A percentile compares a stretch with the other conserved stretches of the same genome.
phyloP scores from a whole-genome alignment of 2,329 filamentous ascomycete species.

The Talaromyces atroroseus region DNA sequence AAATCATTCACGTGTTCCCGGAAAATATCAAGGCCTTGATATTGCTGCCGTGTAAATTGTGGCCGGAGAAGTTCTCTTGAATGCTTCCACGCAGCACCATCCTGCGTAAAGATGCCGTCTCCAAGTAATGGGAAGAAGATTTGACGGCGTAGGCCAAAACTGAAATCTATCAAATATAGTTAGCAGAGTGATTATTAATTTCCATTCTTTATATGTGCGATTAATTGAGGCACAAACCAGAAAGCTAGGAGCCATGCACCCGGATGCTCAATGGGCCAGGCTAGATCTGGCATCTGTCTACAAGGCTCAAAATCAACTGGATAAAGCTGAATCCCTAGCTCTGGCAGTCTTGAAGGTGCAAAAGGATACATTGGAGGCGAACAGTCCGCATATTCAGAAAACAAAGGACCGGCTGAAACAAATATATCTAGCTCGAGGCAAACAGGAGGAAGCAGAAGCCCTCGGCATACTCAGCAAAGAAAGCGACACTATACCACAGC shows the following conservation, averaged over 20 bases:
- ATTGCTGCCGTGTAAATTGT: conserved; percentile 40
- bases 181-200: too few species aligned
- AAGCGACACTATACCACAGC: too few species aligned
- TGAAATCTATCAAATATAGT: conserved; percentile 52
- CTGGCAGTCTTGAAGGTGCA: background rate
- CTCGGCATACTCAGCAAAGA: background rate
- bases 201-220: background rate
- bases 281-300: background rate
- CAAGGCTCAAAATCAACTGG: background rate
- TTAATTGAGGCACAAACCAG: background rate
- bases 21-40: conserved; percentile 60
- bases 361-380: background rate
- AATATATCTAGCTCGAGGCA: background rate
- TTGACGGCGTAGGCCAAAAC: conserved; percentile 71
- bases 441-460: background rate
- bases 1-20: conserved; percentile 54
- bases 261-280: background rate
- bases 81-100: conserved; percentile 65
- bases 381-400: background rate
- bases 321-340: background rate
- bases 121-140: conserved; percentile 41
- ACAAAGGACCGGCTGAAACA: background rate
- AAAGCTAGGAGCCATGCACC: background rate
- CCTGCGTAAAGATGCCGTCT: conserved; percentile 58
- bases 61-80: background rate